Base-by-base conservation (phyloP, 2,329 filamentous ascomycete genomes). In the Fusarium citri region DNA sequence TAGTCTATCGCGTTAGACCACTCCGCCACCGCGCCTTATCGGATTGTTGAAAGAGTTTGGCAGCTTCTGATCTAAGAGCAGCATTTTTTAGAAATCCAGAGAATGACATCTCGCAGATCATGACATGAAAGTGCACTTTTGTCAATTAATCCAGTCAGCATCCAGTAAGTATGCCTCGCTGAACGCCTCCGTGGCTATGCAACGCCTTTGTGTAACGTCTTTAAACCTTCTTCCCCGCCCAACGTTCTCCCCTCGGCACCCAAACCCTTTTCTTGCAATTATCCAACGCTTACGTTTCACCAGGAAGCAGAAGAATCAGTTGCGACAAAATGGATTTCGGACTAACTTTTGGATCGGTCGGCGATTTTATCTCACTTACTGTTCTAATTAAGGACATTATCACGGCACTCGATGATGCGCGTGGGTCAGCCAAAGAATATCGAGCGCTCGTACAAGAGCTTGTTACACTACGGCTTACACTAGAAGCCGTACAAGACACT, bases 1-100 rank as follows among this genome's bases (percentile, higher is more conserved):
- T 51, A 51, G 48, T 51, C 48, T 51, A 51, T 51, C 48, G 48
- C 48, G 48, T 51, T 51, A 51, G 48, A 51, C 48, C 48, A 51
- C 48, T 51, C 48, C 48, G 48, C 48, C 48, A 51, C 48, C 48
- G 15, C 48, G 48, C 48, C 48, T 40, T 51, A 51, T 51, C 48
- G 12, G 9, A 16, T 51, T 51, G 48, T 40, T 40, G 31, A 40
- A 11, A 25, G 22, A 26, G 1, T 2, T 5, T 12, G 6, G 0
- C 18, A 7, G 1, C 0, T 7, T 0, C 4, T 10, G 4, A 1
- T n/a, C 34, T 37, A 37, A n/a, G 34, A 37, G 0, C 34, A 4
- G 16, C 4, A 3, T 18, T 0, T 6, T 2, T 8, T 9, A 0
- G 6, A 1, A 16, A 22, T 42, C 30, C 16, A 2, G 34, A n/a